A percentile compares a stretch with the other conserved stretches of the same genome.
phyloP scores from a whole-genome alignment of 192 early-diverging fungal genomes.

The Geranomyces variabilis region DNA sequence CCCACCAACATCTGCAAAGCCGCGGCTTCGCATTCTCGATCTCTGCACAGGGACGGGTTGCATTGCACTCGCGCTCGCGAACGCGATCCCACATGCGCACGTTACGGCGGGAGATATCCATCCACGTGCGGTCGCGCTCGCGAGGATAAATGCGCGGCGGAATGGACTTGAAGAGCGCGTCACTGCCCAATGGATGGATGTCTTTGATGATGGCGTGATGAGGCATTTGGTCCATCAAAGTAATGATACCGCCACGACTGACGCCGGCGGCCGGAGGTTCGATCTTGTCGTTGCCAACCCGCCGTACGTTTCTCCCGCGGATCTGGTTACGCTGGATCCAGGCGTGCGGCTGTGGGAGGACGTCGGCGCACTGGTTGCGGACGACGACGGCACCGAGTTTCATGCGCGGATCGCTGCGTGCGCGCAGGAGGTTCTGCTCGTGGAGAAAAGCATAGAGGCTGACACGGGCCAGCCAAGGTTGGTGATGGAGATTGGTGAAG shows the following conservation, averaged over 20 bases:
- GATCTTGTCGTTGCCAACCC: slow-evolving; percentile 90
- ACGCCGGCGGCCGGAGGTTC: slow-evolving; percentile 33
- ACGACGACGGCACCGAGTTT: slow-evolving; percentile 61
- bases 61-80: slow-evolving; percentile 39
- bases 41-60: slow-evolving; percentile 84
- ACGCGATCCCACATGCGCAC: slow-evolving; percentile 2
- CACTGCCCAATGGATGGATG: slow-evolving; percentile 6
- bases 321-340: slow-evolving; percentile 68
- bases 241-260: neutral
- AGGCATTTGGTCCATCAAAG: neutral
- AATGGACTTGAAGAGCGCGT: slow-evolving; percentile 14
- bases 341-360: slow-evolving; percentile 91
- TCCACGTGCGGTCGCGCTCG: slow-evolving; percentile 63
- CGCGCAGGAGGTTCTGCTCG: slow-evolving; percentile 42
- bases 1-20: neutral
- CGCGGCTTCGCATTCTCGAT: slow-evolving; percentile 71
- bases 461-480: slow-evolving; percentile 61
- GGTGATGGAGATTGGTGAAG: slow-evolving; percentile 83
- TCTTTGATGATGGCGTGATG: slow-evolving; percentile 12
- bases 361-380: slow-evolving; percentile 69
- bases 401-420: slow-evolving; percentile 58
- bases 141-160: slow-evolving; percentile 44
- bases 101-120: slow-evolving; percentile 51
- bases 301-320: slow-evolving; percentile 78
- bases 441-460: neutral